These are phyloP conservation scores for Gymnopilus dilepis DNA, from an alignment of 768 basidiomycete species.

Conservation along the genomic window DNA sequence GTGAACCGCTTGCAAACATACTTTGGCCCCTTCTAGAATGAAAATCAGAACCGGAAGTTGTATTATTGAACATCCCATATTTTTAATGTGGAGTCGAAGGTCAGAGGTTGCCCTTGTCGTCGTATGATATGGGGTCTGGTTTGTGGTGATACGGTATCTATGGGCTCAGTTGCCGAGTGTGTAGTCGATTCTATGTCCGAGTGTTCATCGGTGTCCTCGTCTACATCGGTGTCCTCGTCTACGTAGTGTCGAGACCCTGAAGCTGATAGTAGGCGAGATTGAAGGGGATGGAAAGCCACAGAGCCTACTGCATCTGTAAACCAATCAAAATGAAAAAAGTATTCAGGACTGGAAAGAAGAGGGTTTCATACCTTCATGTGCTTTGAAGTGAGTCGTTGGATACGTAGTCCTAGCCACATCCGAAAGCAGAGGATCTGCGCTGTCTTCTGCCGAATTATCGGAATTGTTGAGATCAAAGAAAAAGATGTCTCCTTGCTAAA, in stretches of 20 bases:
- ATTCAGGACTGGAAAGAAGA: not conserved
- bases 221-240: slow-evolving; percentile 39
- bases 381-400: slow-evolving; percentile 48
- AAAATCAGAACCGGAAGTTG: slow-evolving; percentile 10
- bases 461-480: slow-evolving; percentile 57
- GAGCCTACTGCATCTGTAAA: slow-evolving; percentile 75
- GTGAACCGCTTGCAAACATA: too few species aligned
- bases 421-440: not conserved
- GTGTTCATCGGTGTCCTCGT: slow-evolving; percentile 32
- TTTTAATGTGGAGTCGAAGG: slow-evolving; percentile 39
- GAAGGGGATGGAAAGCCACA: slow-evolving; percentile 72
- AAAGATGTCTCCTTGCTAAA: slow-evolving; percentile 61
- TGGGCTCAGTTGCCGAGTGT: not conserved
- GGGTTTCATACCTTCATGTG: slow-evolving; percentile 56
- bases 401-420: not conserved
- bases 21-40: too few species aligned
- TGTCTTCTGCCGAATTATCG: not conserved
- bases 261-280: slow-evolving; percentile 61
- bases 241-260: slow-evolving; percentile 82
- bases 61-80: slow-evolving; percentile 34
- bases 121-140: slow-evolving; percentile 7
- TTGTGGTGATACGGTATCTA: not conserved
- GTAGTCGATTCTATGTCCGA: slow-evolving; percentile 22
- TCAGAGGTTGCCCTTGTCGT: slow-evolving; percentile 30
- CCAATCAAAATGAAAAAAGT: not conserved